These are phyloP conservation scores for Telfairia occidentalis DNA, from an alignment of 331 rosid genomes.

Conservation along the genomic window DNA sequence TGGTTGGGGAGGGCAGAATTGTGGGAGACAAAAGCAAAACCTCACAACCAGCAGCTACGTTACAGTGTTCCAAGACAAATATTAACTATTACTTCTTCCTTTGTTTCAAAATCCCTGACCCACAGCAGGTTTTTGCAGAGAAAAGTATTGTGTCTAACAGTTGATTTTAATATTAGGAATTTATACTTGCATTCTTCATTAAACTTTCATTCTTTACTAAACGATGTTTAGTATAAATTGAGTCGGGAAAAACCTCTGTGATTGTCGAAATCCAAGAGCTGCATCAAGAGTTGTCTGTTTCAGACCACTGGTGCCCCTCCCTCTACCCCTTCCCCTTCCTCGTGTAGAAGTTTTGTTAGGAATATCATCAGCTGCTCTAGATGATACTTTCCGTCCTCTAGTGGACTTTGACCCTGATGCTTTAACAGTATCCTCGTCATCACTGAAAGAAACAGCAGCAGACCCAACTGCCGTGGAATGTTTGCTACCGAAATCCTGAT, in stretches of 20 bases:
- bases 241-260: constrained; percentile 56
- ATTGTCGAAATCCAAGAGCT: constrained; percentile 60
- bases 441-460: constrained; percentile 77
- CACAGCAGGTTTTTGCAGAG: background rate
- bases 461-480: constrained; percentile 50
- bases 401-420: constrained; percentile 44
- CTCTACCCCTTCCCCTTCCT: constrained; percentile 70
- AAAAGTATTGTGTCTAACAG: background rate
- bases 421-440: constrained; percentile 63
- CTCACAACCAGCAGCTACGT: background rate
- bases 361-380: constrained; percentile 31
- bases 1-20: background rate
- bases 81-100: background rate
- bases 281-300: constrained; percentile 92
- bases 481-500: constrained; percentile 46
- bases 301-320: constrained; percentile 44
- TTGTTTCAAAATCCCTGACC: background rate
- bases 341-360: constrained; percentile 39
- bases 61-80: background rate
- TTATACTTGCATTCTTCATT: background rate
- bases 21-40: background rate
- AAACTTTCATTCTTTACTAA: background rate
- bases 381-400: constrained; percentile 61
- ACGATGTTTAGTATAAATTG: constrained; percentile 8
- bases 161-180: background rate